Evolutionary conservation across 495 filamentous ascomycete species (phyloP).

Genomic region (Neurospora sublineolata): DNA sequence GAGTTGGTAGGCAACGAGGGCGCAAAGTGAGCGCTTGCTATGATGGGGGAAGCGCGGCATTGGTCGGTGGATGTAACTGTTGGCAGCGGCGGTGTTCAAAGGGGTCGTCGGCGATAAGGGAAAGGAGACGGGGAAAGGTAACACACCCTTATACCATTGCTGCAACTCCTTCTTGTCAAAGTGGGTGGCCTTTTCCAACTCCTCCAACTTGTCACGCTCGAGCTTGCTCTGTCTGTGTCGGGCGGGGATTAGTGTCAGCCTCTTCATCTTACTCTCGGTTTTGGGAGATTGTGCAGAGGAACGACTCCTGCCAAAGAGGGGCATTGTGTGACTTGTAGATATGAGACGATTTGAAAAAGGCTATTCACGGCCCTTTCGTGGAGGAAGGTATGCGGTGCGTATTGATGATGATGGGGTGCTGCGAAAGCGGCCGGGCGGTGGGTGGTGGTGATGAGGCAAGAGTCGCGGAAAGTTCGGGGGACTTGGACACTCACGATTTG

Average conservation of each 20-base stretch:
- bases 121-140: background rate
- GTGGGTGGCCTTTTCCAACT: slow-evolving; percentile 91
- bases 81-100: background rate
- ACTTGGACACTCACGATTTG: background rate
- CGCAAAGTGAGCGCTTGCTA: background rate
- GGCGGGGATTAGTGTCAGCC: slow-evolving; percentile 3
- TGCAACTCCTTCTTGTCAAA: slow-evolving; percentile 99
- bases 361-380: background rate
- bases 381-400: background rate
- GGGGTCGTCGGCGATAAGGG: background rate
- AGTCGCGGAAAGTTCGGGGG: background rate
- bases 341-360: background rate
- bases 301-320: background rate
- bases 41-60: background rate
- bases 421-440: background rate
- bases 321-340: background rate
- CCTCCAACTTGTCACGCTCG: slow-evolving; percentile 82
- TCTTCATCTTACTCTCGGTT: background rate
- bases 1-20: background rate
- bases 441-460: background rate
- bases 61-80: background rate
- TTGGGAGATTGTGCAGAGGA: background rate
- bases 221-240: slow-evolving; percentile 74
- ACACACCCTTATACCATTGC: slow-evolving; percentile 97
- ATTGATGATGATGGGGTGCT: background rate